A percentile compares a stretch with the other conserved stretches of the same genome.
These are phyloP conservation scores for Pythium angustatum DNA, from an alignment of 352 stramenopile species.

Conservation along the genomic window DNA sequence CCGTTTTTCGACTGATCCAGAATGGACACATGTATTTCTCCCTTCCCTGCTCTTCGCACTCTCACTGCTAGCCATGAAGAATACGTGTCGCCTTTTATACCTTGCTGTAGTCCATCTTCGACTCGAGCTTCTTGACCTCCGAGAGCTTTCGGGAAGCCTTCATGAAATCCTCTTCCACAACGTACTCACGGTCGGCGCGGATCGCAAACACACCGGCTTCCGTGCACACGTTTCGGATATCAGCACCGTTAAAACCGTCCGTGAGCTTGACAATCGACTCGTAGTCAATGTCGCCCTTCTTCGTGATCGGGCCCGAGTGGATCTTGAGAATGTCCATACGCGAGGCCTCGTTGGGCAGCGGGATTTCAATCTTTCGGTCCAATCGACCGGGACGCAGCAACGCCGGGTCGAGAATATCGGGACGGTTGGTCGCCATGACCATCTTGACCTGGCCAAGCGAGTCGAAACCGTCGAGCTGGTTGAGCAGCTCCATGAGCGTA, in stretches of 20 bases:
- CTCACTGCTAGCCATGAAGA: too few relatives aligned
- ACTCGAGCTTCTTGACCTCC: conserved; percentile 99
- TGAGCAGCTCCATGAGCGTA: conserved; percentile 99
- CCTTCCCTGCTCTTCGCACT: neutral
- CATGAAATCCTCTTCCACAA: conserved; percentile 99
- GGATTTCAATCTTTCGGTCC: conserved; percentile 99
- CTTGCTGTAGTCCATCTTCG: conserved; percentile 99
- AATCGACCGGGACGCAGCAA: conserved; percentile 97
- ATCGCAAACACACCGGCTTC: conserved; percentile 98
- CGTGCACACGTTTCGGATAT: conserved; percentile 99
- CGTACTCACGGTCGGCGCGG: conserved; percentile 97
- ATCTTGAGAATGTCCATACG: conserved; percentile 99
- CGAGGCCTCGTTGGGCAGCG: conserved; percentile 97
- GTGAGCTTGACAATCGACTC: conserved; percentile 99
- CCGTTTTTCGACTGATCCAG: neutral
- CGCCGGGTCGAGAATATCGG: conserved; percentile 99
- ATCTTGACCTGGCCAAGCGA: conserved; percentile 98
- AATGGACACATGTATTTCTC: conserved; percentile 1
- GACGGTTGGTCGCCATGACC: conserved; percentile 99
- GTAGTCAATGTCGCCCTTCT: conserved; percentile 99
- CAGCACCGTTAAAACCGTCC: conserved; percentile 99
- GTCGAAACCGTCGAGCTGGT: conserved; percentile 99
- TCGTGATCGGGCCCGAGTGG: conserved; percentile 97
- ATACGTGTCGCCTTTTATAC: conserved; percentile 81
- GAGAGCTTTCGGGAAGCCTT: conserved; percentile 99